Conservation (phyloP, 768 basidiomycete species). For the Leccinum disarticulatum region DNA sequence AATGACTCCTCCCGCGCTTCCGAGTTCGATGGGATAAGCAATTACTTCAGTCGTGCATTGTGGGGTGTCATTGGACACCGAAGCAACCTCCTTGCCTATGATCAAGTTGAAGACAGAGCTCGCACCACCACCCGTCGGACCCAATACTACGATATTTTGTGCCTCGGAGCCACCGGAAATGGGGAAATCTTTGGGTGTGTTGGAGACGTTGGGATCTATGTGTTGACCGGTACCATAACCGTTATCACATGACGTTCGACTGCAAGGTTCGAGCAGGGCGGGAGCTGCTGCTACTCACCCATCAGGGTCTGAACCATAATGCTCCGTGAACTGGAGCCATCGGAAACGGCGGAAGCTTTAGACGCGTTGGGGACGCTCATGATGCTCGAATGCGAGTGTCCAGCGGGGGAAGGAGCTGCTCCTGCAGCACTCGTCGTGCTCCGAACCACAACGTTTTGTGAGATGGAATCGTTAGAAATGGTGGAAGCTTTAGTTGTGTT, state of each 20-base stretch:
- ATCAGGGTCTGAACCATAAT: too few relatives aligned
- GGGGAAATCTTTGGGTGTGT: neutral
- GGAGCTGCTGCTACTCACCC: too few relatives aligned
- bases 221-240: neutral
- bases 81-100: conserved; percentile 20
- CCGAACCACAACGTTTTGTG: neutral
- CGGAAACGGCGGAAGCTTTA: too few relatives aligned
- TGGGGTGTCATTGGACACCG: conserved; percentile 16
- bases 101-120: conserved; percentile 34
- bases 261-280: too few relatives aligned
- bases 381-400: too few relatives aligned
- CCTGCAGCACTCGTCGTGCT: neutral
- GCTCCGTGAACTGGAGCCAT: too few relatives aligned
- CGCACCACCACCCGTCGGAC: conserved; percentile 26
- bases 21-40: conserved; percentile 19
- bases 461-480: neutral
- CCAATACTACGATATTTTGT: conserved; percentile 27
- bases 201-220: neutral
- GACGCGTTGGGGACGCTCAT: too few relatives aligned
- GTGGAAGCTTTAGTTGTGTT: neutral
- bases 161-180: neutral
- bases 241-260: too few relatives aligned
- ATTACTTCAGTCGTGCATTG: conserved; percentile 20
- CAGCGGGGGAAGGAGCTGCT: neutral
- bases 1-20: conserved; percentile 5